phyloP scores from a whole-genome alignment of 345 rosid species.

The Aethionema arabicum region DNA sequence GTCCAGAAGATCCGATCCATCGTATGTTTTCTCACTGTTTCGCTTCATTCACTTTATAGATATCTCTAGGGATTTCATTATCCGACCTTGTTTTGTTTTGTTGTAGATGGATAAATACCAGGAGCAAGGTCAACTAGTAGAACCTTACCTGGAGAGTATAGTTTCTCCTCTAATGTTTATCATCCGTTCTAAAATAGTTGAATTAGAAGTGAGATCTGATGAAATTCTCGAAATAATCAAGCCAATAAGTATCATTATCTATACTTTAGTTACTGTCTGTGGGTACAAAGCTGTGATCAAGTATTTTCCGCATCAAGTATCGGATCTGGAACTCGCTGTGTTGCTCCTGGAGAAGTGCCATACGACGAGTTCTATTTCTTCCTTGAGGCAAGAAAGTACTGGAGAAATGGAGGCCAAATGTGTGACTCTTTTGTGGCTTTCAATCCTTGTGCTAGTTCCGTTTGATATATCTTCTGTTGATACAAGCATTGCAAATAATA shows the following conservation, averaged over 20 bases:
- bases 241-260: slow-evolving; percentile 83
- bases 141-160: slow-evolving; percentile 85
- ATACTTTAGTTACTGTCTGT: slow-evolving; percentile 78
- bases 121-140: slow-evolving; percentile 83
- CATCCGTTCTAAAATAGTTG: slow-evolving; percentile 55
- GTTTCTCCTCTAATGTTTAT: slow-evolving; percentile 81
- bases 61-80: neutral
- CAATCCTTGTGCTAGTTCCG: slow-evolving; percentile 84
- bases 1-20: slow-evolving; percentile 82
- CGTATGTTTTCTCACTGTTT: slow-evolving; percentile 39
- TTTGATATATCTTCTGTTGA: slow-evolving; percentile 93
- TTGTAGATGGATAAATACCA: slow-evolving; percentile 89
- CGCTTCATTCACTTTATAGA: neutral
- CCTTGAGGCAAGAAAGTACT: slow-evolving; percentile 83
- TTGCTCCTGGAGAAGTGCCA: slow-evolving; percentile 84
- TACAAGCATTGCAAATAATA: slow-evolving; percentile 55
- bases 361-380: slow-evolving; percentile 48
- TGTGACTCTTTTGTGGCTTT: slow-evolving; percentile 88
- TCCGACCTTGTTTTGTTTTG: slow-evolving; percentile 2
- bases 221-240: slow-evolving; percentile 60
- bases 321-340: slow-evolving; percentile 89
- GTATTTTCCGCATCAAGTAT: slow-evolving; percentile 94
- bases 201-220: slow-evolving; percentile 49
- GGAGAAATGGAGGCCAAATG: slow-evolving; percentile 98
- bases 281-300: slow-evolving; percentile 84